A percentile compares a stretch with the other conserved stretches of the same genome.
Conservation (phyloP, 169 alveolate genomes). For the Eimeria maxima region DNA sequence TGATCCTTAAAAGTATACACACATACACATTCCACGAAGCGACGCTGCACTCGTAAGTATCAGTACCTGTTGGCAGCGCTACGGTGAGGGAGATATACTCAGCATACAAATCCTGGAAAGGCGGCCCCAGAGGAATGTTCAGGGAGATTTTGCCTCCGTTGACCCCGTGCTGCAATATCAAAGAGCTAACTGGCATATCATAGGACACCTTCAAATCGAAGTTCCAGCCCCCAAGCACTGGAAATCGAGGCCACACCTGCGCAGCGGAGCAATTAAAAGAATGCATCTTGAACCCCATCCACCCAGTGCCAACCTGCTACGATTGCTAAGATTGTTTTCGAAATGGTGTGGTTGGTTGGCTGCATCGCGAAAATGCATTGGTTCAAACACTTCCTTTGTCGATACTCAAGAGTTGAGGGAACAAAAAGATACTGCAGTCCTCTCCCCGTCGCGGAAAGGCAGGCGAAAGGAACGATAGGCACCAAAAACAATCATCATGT, state of each 20-base stretch:
- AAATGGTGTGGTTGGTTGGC: background rate
- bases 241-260: constrained; percentile 83
- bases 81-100: constrained; percentile 77
- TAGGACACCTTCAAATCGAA: constrained; percentile 68
- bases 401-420: background rate
- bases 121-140: constrained; percentile 76
- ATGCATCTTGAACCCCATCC: background rate
- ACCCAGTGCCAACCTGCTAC: background rate
- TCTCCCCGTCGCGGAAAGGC: background rate
- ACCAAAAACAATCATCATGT: background rate
- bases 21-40: background rate
- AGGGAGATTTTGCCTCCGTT: constrained; percentile 5
- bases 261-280: background rate
- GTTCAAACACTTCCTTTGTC: background rate
- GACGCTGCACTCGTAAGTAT: background rate
- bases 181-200: constrained; percentile 59
- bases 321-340: background rate
- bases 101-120: constrained; percentile 53
- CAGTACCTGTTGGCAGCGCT: constrained; percentile 77
- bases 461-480: background rate
- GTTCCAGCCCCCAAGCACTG: constrained; percentile 83
- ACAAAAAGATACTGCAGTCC: background rate
- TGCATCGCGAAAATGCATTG: background rate
- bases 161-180: background rate
- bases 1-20: background rate